Evolutionary conservation across 495 filamentous ascomycete species (phyloP).

Genomic region (Penicillium paradoxum): DNA sequence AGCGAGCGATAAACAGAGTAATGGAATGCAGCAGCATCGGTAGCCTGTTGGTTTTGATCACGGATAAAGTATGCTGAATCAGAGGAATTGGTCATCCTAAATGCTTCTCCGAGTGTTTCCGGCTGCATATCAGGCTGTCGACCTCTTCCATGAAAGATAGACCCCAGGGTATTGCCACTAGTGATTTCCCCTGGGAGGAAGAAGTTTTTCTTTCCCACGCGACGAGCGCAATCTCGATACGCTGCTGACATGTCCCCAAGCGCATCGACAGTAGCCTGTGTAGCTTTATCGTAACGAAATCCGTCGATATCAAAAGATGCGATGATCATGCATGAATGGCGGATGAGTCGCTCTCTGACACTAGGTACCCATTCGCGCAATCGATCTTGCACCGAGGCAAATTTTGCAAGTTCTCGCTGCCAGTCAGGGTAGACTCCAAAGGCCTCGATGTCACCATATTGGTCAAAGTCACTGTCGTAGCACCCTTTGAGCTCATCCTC

Average conservation of each 20-base stretch:
- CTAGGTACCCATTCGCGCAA: constrained; percentile 64
- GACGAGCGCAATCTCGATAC: constrained; percentile 52
- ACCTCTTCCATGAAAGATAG: constrained; percentile 64
- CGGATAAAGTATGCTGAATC: constrained; percentile 52
- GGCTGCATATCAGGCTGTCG: constrained; percentile 51
- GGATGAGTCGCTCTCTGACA: constrained; percentile 54
- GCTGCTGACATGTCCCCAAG: constrained; percentile 51
- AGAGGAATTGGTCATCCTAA: constrained; percentile 42
- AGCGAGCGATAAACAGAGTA: constrained; percentile 67
- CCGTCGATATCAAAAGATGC: constrained; percentile 63
- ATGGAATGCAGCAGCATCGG: constrained; percentile 65
- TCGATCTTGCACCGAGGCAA: constrained; percentile 70
- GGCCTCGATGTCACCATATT: constrained; percentile 64
- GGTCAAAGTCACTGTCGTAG: constrained; percentile 66
- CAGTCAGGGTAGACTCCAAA: constrained; percentile 67
- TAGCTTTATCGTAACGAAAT: constrained; percentile 66
- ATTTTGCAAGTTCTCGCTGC: constrained; percentile 65
- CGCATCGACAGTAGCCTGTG: constrained; percentile 61
- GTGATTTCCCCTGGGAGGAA: constrained; percentile 63
- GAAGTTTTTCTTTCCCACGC: constrained; percentile 58
- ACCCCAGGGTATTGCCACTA: constrained; percentile 57
- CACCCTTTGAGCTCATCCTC: constrained; percentile 50
- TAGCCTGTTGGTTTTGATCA: constrained; percentile 48
- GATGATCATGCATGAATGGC: constrained; percentile 64
- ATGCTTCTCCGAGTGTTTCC: constrained; percentile 42